phyloP scores from a whole-genome alignment of 352 stramenopile genomes.

The Phytophthora sansomeana region DNA sequence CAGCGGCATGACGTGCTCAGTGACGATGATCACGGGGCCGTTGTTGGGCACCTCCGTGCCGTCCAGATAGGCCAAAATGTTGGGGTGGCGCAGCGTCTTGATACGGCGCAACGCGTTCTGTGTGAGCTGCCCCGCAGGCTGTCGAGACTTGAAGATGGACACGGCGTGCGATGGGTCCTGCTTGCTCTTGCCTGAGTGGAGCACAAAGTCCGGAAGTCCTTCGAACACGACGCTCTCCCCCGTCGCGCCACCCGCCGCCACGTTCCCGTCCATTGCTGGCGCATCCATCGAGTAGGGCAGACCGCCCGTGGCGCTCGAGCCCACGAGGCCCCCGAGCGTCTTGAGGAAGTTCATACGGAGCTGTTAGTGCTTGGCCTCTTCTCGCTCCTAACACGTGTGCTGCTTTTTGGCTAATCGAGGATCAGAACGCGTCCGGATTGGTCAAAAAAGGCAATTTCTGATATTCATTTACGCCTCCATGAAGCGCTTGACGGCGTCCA shows the following conservation, averaged over 20 bases:
- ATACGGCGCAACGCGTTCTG: constrained; percentile 93
- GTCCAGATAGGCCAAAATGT: constrained; percentile 92
- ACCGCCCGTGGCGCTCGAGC: constrained; percentile 69
- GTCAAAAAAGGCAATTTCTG: constrained; percentile 23
- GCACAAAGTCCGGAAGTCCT: constrained; percentile 76
- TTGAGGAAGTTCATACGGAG: constrained; percentile 90
- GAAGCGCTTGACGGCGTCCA: constrained; percentile 60
- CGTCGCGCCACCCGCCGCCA: constrained; percentile 47
- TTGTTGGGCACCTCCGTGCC: constrained; percentile 77
- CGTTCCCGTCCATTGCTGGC: constrained; percentile 42
- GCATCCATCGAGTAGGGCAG: constrained; percentile 74
- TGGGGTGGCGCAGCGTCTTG: constrained; percentile 95
- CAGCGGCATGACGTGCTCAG: constrained; percentile 93
- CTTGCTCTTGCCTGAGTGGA: constrained; percentile 90
- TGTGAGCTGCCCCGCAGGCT: constrained; percentile 73
- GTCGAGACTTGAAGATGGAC: constrained; percentile 94
- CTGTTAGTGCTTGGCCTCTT: not conserved
- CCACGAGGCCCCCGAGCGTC: constrained; percentile 80
- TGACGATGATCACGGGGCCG: constrained; percentile 94
- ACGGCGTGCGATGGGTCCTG: constrained; percentile 77
- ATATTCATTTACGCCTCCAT: constrained; percentile 45
- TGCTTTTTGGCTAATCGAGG: constrained; percentile 6
- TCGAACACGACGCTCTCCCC: constrained; percentile 64
- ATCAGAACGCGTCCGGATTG: constrained; percentile 20
- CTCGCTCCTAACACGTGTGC: constrained; percentile 1